Base-by-base conservation (phyloP, 371 early-diverging fungal genomes). In the Mucor racemosus region DNA sequence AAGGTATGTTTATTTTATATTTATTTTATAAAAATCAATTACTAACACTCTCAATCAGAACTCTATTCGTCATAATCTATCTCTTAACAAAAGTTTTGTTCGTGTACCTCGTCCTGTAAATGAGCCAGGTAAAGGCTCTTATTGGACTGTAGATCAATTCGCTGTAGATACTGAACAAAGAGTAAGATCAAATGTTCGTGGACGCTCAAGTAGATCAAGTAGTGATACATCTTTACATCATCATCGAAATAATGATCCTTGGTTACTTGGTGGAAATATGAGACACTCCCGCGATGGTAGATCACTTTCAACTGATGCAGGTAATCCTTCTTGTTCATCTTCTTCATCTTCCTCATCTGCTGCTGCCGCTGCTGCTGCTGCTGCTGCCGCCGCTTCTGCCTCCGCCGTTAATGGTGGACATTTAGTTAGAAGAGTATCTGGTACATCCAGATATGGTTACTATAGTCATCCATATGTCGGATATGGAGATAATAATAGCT, bases 11-110 rank as follows among this genome's bases (percentile, higher is more conserved):
- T n/a, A 2, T n/a, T n/a, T 8, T 44, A 9, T 55, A 55, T 46
- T 42, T 36, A 10, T 14, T 4, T 9, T 14, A 15, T 41, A 41
- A 33, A 14, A 41, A 5, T 15, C 14, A 41, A 9, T 14, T n/a
- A 13, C n/a, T 46, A 13, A 9, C 11, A 34, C 39, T 35, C 31
- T 9, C 38, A 39, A n/a, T 15, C 74, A 95, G 88, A 99, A 99
- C 77, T 97, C 97, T 5, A 95, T 99, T 55, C 90, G 99, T 34
- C 99, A 99, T 80, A 99, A 99, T 72, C 86, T 99, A 21, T 95
- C 96, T 8, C 82, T 99, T 36, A 99, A 98, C 78, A 94, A 94
- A 72, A 83, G 90, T 40, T 99, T 99, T 76, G 85, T 93, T 62
- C 90, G 94, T 54, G 90, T 95, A 3, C 96, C 97, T 17, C 86